A percentile compares a stretch with the other conserved stretches of the same genome.
phyloP scores from a whole-genome alignment of 768 basidiomycete genomes.

The Symmetrospora coprosmae region DNA sequence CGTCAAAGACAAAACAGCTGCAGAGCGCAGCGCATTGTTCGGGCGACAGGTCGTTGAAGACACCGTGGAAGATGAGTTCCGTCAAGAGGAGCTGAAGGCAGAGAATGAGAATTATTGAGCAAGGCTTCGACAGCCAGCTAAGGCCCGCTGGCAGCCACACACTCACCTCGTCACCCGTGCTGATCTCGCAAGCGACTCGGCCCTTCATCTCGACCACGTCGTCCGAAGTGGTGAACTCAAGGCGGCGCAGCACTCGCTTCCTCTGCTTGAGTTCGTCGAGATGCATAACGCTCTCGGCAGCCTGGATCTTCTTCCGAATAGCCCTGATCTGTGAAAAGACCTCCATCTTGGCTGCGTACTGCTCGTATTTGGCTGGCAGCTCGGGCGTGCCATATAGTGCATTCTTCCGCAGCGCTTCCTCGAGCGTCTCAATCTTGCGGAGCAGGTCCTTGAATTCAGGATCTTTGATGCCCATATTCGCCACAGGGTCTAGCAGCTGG shows the following conservation, averaged over 20 bases:
- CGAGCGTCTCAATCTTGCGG: constrained; percentile 83
- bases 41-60: constrained; percentile 74
- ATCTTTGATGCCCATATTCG: constrained; percentile 92
- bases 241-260: constrained; percentile 78
- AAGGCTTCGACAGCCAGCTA: not conserved
- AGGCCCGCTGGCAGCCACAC: not conserved
- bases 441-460: constrained; percentile 78
- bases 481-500: constrained; percentile 70
- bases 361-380: constrained; percentile 64
- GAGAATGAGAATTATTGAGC: not conserved
- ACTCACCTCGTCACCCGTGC: constrained; percentile 67
- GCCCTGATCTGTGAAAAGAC: constrained; percentile 55
- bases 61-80: constrained; percentile 92
- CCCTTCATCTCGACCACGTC: constrained; percentile 99
- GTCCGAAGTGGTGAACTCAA: constrained; percentile 72
- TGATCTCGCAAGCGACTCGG: constrained; percentile 94
- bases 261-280: constrained; percentile 90
- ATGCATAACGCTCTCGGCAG: constrained; percentile 82
- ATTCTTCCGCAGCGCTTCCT: constrained; percentile 65
- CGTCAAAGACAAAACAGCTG: constrained; percentile 93
- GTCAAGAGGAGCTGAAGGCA: constrained; percentile 57
- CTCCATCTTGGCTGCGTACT: constrained; percentile 63
- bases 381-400: constrained; percentile 64
- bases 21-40: constrained; percentile 88
- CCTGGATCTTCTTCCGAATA: constrained; percentile 70